Conservation (phyloP, 176 grass and related monocot species). For the Tillandsia fasciculata region DNA sequence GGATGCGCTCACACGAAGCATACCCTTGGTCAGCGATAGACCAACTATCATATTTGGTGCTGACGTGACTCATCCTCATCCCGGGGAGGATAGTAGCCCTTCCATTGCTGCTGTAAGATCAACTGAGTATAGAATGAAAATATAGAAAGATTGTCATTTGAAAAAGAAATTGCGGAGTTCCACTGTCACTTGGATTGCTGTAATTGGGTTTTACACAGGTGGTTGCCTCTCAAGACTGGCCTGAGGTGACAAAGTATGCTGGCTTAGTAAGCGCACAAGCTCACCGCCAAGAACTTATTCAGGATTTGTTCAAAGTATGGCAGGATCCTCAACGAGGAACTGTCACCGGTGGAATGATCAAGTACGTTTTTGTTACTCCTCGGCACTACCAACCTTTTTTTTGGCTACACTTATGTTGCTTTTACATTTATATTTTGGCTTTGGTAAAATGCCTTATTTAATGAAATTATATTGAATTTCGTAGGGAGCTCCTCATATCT, state of each 20-base stretch:
- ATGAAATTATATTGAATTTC: conserved; percentile 17
- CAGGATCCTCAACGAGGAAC: conserved; percentile 78
- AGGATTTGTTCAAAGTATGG: conserved; percentile 90
- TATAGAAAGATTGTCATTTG: conserved; percentile 1
- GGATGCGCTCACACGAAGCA: conserved; percentile 15
- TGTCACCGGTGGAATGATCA: conserved; percentile 85
- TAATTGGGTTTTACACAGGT: conserved; percentile 36
- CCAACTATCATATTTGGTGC: conserved; percentile 73
- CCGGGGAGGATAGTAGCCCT: conserved; percentile 45
- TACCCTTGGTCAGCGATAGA: conserved; percentile 31
- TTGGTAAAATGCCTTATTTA: not conserved
- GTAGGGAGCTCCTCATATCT: conserved; percentile 85
- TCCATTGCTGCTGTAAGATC: conserved; percentile 85
- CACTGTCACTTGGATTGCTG: not conserved
- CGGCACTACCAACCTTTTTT: not conserved
- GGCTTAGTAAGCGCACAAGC: conserved; percentile 82
- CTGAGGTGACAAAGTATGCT: conserved; percentile 85
- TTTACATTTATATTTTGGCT: not conserved
- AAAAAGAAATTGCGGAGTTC: not conserved
- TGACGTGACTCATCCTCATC: conserved; percentile 56
- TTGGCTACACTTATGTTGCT: too few species aligned
- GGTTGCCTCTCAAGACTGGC: conserved; percentile 96
- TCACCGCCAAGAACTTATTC: conserved; percentile 83
- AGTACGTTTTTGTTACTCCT: conserved; percentile 35
- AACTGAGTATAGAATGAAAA: not conserved